Percentiles rank a stretch among this genome's conserved stretches.
phyloP scores from a whole-genome alignment of 1,139 yeast species.

The Saccharomyces hybrid region DNA sequence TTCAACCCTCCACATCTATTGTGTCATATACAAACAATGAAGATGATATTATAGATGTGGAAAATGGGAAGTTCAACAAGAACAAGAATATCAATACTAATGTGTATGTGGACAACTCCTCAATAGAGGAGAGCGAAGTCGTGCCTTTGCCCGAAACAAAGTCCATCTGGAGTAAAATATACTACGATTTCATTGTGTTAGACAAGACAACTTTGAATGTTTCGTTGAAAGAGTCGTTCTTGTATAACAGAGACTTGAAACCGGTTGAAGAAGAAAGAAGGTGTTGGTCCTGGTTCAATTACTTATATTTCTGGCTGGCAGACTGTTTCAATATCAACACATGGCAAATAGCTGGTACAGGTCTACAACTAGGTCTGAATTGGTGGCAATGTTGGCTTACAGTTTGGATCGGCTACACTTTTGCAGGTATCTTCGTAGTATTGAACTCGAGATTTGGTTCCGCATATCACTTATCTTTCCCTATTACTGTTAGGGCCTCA shows the following conservation, averaged over 20 bases:
- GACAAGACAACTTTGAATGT: constrained; percentile 14
- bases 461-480: constrained; percentile 65
- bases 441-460: constrained; percentile 63
- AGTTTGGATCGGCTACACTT: constrained; percentile 64
- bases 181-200: constrained; percentile 16
- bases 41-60: neutral
- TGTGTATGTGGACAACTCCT: constrained; percentile 4
- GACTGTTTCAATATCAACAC: constrained; percentile 83
- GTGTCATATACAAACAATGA: constrained; percentile 2
- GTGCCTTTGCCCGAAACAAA: constrained; percentile 5
- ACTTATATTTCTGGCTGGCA: constrained; percentile 71
- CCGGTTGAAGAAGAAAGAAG: constrained; percentile 59
- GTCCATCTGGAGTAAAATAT: constrained; percentile 16
- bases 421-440: constrained; percentile 54
- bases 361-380: constrained; percentile 59
- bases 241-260: constrained; percentile 57
- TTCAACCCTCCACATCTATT: constrained; percentile 7
- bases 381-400: constrained; percentile 89
- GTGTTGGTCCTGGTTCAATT: constrained; percentile 73
- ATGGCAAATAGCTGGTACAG: constrained; percentile 83
- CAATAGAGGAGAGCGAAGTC: constrained; percentile 5
- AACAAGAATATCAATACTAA: neutral
- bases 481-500: constrained; percentile 60
- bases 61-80: neutral
- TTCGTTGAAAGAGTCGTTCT: constrained; percentile 39